These are phyloP conservation scores for Pharus latifolius DNA, from an alignment of 176 grass and related monocot species.

Conservation along the genomic window DNA sequence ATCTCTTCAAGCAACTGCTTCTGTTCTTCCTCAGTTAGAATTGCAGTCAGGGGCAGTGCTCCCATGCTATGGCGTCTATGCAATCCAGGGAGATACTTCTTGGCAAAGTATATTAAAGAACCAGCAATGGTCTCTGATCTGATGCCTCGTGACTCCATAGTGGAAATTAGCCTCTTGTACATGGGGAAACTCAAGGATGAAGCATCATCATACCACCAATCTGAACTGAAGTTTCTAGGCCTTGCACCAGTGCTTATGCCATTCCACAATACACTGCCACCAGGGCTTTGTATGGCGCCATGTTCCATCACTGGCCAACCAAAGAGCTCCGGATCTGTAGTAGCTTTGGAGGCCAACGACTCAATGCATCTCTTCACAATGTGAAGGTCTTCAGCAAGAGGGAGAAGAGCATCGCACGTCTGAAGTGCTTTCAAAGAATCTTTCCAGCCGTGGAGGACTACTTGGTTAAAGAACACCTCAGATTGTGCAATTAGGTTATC, in stretches of 20 bases:
- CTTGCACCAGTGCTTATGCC: constrained; percentile 86
- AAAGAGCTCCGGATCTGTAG: constrained; percentile 72
- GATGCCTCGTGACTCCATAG: constrained; percentile 65
- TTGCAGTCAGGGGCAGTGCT: constrained; percentile 8
- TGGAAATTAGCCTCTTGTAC: constrained; percentile 73
- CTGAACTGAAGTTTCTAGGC: constrained; percentile 70
- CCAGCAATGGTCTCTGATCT: constrained; percentile 59
- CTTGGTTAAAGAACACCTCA: constrained; percentile 70
- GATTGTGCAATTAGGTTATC: constrained; percentile 76
- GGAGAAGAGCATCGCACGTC: constrained; percentile 69
- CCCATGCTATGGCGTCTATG: constrained; percentile 59
- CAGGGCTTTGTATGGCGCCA: constrained; percentile 72
- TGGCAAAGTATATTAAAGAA: constrained; percentile 62
- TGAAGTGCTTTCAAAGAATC: constrained; percentile 63
- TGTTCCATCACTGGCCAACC: constrained; percentile 69
- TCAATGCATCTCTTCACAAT: constrained; percentile 87
- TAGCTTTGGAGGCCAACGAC: constrained; percentile 73
- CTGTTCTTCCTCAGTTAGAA: constrained; percentile 64
- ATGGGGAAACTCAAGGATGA: constrained; percentile 56
- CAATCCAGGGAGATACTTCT: constrained; percentile 71
- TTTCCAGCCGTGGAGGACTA: constrained; percentile 74
- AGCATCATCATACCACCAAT: constrained; percentile 91
- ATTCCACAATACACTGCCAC: constrained; percentile 87
- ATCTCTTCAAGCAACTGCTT: constrained; percentile 77
- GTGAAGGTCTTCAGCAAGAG: constrained; percentile 64